Evolutionary conservation across 1,284 basidiomycete species (phyloP).

Genomic region (Microbotryomycetes sp.): DNA sequence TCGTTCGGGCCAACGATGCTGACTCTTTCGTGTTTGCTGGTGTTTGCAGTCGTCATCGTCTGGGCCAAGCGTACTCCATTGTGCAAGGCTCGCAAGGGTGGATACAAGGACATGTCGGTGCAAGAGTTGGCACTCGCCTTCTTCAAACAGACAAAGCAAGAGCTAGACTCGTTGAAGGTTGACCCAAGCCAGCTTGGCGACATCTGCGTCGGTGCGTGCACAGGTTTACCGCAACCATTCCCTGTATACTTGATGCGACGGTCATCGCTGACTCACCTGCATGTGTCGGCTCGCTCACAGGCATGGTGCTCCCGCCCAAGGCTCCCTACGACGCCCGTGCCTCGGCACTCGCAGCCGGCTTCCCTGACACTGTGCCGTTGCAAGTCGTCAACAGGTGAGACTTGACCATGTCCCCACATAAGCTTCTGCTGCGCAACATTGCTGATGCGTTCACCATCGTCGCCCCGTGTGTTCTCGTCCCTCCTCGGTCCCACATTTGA

Average conservation of each 20-base stretch:
- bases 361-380: constrained; percentile 67
- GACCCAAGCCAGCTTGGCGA: constrained; percentile 67
- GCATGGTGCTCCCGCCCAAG: constrained; percentile 39
- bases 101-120: constrained; percentile 62
- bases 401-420: not conserved
- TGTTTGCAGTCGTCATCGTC: constrained; percentile 59
- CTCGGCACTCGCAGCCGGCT: constrained; percentile 71
- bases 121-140: constrained; percentile 66
- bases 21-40: no score
- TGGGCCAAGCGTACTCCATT: constrained; percentile 67
- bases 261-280: no score
- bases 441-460: not conserved
- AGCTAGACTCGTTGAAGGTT: constrained; percentile 48
- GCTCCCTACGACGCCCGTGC: constrained; percentile 53
- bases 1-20: constrained; percentile 68
- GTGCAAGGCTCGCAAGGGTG: constrained; percentile 65
- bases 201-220: constrained; percentile 56
- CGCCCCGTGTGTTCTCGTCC: constrained; percentile 49
- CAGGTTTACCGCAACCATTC: not conserved
- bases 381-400: constrained; percentile 66
- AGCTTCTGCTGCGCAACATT: not conserved
- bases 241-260: not conserved
- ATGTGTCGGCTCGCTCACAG: constrained; percentile 41
- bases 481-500: constrained; percentile 47
- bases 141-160: constrained; percentile 49